Conservation (phyloP, 2,329 filamentous ascomycete genomes). For the Septoria linicola region DNA sequence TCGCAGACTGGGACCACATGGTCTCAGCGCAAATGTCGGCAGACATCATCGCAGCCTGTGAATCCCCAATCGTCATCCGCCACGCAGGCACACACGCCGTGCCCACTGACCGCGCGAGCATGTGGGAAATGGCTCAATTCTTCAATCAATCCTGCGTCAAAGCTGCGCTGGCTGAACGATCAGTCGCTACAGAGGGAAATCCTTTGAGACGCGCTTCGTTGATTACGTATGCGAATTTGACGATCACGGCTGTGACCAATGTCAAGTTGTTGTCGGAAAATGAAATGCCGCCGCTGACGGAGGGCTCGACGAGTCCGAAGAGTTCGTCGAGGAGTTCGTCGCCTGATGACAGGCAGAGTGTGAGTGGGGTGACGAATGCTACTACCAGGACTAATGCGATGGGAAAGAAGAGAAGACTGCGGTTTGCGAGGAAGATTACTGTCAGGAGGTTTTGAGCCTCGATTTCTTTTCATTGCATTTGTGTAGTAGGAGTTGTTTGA, state of each 20-base stretch:
- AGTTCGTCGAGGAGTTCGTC: slow-evolving; percentile 5
- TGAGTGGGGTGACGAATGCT: slow-evolving; percentile 1
- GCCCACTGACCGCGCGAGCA: slow-evolving; percentile 17
- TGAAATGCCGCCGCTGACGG: slow-evolving; percentile 6
- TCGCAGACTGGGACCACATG: slow-evolving; percentile 25
- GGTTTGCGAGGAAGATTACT: slow-evolving; percentile 17
- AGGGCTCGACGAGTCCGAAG: slow-evolving; percentile 3
- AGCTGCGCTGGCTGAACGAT: slow-evolving; percentile 2
- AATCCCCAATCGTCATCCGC: slow-evolving; percentile 14
- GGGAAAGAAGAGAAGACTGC: slow-evolving; percentile 5
- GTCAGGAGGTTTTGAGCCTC: slow-evolving; percentile 7
- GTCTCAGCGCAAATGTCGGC: slow-evolving; percentile 18
- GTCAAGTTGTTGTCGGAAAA: slow-evolving; percentile 1
- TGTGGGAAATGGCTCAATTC: slow-evolving; percentile 21
- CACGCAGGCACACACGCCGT: slow-evolving; percentile 22
- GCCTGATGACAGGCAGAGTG: slow-evolving; percentile 1
- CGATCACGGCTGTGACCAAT: slow-evolving; percentile 11
- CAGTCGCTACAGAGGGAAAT: background rate
- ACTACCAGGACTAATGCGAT: background rate
- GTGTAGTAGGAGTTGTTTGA: too few relatives aligned
- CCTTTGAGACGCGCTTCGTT: slow-evolving; percentile 4
- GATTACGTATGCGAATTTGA: slow-evolving; percentile 6
- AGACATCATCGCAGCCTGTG: slow-evolving; percentile 17
- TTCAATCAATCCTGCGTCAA: slow-evolving; percentile 16
- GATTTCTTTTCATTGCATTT: too few relatives aligned